Evolutionary conservation across 83 land plant species (phyloP).

Genomic region (Larix sibirica): DNA sequence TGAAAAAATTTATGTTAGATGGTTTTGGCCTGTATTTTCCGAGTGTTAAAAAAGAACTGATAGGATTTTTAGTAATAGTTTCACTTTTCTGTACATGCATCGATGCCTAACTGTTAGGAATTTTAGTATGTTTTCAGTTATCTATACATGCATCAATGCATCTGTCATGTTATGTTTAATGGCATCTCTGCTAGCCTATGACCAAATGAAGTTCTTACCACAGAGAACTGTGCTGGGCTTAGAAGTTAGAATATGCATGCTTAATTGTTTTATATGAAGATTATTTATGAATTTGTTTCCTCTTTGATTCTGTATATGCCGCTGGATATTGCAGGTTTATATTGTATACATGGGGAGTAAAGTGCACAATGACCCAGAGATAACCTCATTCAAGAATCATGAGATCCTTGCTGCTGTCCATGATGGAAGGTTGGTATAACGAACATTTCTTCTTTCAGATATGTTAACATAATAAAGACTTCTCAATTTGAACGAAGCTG

Average conservation of each 20-base stretch:
- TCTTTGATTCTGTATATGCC: not conserved
- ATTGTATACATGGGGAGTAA: slow-evolving; percentile 69
- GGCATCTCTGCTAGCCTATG: not conserved
- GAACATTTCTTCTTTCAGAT: not conserved
- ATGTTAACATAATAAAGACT: not conserved
- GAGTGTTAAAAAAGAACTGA: too few relatives aligned
- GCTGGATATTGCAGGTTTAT: slow-evolving; percentile 46
- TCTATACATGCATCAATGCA: not conserved
- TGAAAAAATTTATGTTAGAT: not conserved
- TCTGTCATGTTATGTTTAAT: not conserved
- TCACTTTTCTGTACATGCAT: not conserved
- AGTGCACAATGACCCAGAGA: slow-evolving; percentile 33
- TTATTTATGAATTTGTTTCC: not conserved
- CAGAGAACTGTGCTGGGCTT: not conserved
- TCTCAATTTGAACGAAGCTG: not conserved
- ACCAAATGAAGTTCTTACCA: not conserved
- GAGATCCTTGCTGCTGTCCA: slow-evolving; percentile 59
- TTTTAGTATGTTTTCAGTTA: not conserved
- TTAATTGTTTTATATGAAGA: not conserved
- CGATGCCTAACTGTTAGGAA: too few relatives aligned
- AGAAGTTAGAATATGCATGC: too few relatives aligned
- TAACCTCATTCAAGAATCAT: slow-evolving; percentile 40
- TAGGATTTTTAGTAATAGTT: not conserved
- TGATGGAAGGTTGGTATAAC: slow-evolving; percentile 50
- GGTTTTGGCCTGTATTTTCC: not conserved